Base-by-base conservation (phyloP, 352 stramenopile genomes). In the Aphanomyces astaci region DNA sequence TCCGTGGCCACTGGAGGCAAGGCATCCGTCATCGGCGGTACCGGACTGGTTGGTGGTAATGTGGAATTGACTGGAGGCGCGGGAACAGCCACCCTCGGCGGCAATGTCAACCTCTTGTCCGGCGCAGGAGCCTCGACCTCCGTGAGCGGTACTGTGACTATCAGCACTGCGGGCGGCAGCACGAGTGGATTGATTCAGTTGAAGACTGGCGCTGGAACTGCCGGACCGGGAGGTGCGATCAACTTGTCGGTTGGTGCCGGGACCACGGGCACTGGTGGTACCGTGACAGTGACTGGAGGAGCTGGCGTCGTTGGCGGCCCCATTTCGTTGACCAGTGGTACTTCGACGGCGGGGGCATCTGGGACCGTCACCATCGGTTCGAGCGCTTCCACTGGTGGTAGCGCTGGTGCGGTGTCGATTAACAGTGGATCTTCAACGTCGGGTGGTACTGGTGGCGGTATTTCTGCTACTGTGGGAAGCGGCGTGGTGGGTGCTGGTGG, bases 1-100 rank as follows among this genome's bases (percentile, higher is more conserved):
- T 60, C 73, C 11, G 40, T 33, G 19, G 25, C n/a, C 5, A 60
- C 70, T 17, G 71, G 72, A 17, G 76, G 76, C 10, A 17, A 39
- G 30, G 55, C 77, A 4, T 64, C 30, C 15, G 32, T 63, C 19
- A 30, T 33, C 15, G 63, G 25, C 7, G 43, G 43, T 1, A 30
- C 31, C 32, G 31, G 33, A 30, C 49, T 49, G n/a, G 17, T 87
- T 64, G 70, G 55, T 17, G 30, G 88, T 15, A n/a, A 45, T 15
- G 73, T 88, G 24, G 76, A 77, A 28, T 55, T 69, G 24, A 87
- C 75, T 74, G 54, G 30, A 3, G 54, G 54, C 17, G 36, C 30
- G 3, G 54, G 54, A 10, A 24, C 30, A 19, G 24, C 31, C 17
- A 48, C 13, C 30, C 46, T 11, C 28, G 54, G 54, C 25, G 54